Percentiles rank a stretch among this genome's conserved stretches.
Evolutionary conservation across 192 early-diverging fungal genomes (phyloP).

Genomic region (Backusella morwellensis): DNA sequence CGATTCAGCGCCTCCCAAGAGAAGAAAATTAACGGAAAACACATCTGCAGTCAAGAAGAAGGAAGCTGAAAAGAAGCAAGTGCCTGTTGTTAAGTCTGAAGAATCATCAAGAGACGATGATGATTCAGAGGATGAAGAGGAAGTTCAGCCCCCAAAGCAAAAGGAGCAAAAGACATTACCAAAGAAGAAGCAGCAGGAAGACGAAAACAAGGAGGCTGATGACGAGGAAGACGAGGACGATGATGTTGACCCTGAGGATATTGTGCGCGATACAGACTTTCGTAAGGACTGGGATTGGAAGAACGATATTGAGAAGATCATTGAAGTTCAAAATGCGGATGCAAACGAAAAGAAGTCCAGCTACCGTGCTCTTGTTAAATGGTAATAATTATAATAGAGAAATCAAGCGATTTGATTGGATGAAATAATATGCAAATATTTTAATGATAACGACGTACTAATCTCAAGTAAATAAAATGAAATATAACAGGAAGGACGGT

Average conservation of each 20-base stretch:
- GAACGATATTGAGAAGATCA: not conserved
- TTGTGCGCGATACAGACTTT: not conserved
- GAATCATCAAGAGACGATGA: not conserved
- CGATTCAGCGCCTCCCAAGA: not conserved
- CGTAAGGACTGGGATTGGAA: slow-evolving; percentile 3
- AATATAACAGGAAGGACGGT: not conserved
- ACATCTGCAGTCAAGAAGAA: not conserved
- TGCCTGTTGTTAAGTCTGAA: not conserved
- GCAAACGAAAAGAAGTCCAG: not conserved
- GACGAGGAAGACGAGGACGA: not conserved
- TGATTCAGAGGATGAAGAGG: not conserved
- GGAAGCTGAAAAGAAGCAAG: not conserved
- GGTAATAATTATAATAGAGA: not conserved
- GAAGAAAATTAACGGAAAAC: not conserved
- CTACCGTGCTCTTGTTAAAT: not conserved
- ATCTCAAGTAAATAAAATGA: not conserved
- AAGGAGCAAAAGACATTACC: not conserved
- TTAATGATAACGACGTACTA: not conserved
- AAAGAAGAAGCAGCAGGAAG: not conserved
- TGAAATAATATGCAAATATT: too few relatives aligned
- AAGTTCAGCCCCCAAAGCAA: not conserved
- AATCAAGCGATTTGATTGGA: not conserved
- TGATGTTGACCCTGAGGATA: not conserved
- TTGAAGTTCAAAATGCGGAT: not conserved
- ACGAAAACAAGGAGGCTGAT: not conserved